Base-by-base conservation (phyloP, 208 protist species). In the Trichomonas tenax region DNA sequence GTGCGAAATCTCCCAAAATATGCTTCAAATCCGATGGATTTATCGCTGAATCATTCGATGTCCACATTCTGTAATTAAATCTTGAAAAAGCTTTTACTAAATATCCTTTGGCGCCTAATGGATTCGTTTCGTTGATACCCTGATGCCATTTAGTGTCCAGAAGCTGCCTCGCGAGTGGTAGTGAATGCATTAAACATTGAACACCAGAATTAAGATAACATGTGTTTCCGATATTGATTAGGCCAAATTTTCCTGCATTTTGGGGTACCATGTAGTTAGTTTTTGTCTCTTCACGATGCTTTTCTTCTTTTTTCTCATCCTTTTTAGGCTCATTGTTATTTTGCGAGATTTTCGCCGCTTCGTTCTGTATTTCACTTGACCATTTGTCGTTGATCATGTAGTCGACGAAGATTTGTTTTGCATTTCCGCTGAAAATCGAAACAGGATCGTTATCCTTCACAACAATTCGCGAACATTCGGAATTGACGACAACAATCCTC, bases 1-100 rank as follows among this genome's bases (percentile, higher is more conserved):
- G 97, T 46, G 95, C 96, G 44, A 84, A 96, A 17, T 95, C 38
- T 2, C 96, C 97, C 38, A 97, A 96, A 31, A 97, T 72, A n/a
- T 95, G 45, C 89, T 97, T 97, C 36, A 97, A 72, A 6, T 97
- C 81, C 6, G 95, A 38, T 45, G 97, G 97, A 14, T 63, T 82
- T 23, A 97, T 82, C 11, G 51, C 44, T n/a, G 23, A 41, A 8
- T 82, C 44, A 10, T 96, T 31, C 2, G n/a, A 38, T 38, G 15
- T 17, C 96, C 96, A 96, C 2, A 82, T n/a, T 81, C 63, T 26
- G 0, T 81, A 34, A 15, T n/a, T 26, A 26, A 96, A 23, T 2
- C 26, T 21, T 40, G 40, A 46, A 63, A 96, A 96, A 21, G 93
- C 31, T 0, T 36, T 44, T 0, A 49, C 93, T 46, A 96, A 41